Base-by-base conservation (phyloP, 2,329 filamentous ascomycete genomes). In the Microdochium paspali region DNA sequence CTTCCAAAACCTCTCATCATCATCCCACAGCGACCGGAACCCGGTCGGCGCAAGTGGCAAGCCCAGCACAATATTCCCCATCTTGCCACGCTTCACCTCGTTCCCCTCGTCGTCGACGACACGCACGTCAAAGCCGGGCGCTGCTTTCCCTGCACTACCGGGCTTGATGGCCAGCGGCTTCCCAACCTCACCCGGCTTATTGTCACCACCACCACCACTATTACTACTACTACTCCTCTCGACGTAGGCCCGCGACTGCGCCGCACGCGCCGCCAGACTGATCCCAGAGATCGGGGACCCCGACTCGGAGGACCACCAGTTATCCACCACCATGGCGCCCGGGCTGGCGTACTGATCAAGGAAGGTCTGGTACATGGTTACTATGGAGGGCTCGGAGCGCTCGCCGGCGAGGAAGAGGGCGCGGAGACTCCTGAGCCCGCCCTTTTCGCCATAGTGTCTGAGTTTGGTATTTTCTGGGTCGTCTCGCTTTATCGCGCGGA, bases 11-110 rank as follows among this genome's bases (percentile, higher is more conserved):
- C 90, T 73, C 51, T 87, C 85, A 43, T 90, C 85, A 52, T 96
- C 90, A 46, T 84, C 71, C 85, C 90, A 96, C 1, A 96, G 71
- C 1, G 84, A 90, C 1, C 88, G 84, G 58, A 96, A 90, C 0
- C 84, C 90, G 0, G 89, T 93, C 0, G 90, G 91, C 0, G 87
- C 88, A 24, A 96, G 72, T 0, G 91, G 91, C 47, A 88, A 76
- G 0, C 73, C 85, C 46, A 97, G 73, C 10, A 96, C 90, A 51
- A 96, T 93, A 61, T 96, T 96, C 0, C 90, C 91, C 87, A 94
- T 95, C 21, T 69, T 80, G 1, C 86, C 87, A 25, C 66, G 71
- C n/a, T 76, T 64, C 0, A 94, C 72, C 61, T 90, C 84, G 1
- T 76, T 73, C 4, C 90, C 90, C 0, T 80, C 70, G 57, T 96